phyloP scores from a whole-genome alignment of 176 grass and related monocot species.

The Ananas comosus region DNA sequence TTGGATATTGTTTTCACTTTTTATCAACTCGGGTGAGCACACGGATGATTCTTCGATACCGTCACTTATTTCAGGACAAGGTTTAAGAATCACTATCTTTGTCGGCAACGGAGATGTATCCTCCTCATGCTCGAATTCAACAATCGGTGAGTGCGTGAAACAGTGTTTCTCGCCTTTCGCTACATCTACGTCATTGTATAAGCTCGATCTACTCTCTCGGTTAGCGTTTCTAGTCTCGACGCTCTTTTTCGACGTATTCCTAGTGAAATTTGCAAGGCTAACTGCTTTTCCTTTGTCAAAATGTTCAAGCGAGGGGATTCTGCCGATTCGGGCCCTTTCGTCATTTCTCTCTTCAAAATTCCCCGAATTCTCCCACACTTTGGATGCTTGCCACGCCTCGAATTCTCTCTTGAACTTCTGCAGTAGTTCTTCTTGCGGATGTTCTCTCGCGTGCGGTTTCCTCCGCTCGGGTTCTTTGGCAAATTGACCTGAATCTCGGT shows the following conservation, averaged over 20 bases:
- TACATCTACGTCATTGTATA: slow-evolving; percentile 5
- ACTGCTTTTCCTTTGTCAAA: slow-evolving; percentile 22
- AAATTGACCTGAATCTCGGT: background rate
- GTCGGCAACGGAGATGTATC: slow-evolving; percentile 43
- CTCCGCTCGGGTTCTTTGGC: slow-evolving; percentile 18
- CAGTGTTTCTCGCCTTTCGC: slow-evolving; percentile 16
- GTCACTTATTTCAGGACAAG: slow-evolving; percentile 58
- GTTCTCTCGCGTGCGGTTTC: slow-evolving; percentile 56
- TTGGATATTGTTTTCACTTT: slow-evolving; percentile 76
- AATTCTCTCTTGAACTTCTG: slow-evolving; percentile 98
- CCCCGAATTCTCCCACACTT: slow-evolving; percentile 38
- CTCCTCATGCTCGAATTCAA: slow-evolving; percentile 27
- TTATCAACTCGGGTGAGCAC: slow-evolving; percentile 72
- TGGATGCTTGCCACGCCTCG: slow-evolving; percentile 70
- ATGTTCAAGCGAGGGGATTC: slow-evolving; percentile 6
- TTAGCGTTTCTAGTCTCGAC: background rate
- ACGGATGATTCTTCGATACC: slow-evolving; percentile 57
- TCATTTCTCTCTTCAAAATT: slow-evolving; percentile 41
- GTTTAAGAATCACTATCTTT: slow-evolving; percentile 90
- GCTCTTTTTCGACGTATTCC: background rate
- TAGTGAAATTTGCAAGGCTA: slow-evolving; percentile 11
- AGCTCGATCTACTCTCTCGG: background rate
- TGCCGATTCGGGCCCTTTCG: slow-evolving; percentile 14
- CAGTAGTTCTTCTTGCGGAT: slow-evolving; percentile 91
- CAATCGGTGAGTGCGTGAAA: slow-evolving; percentile 24